phyloP scores from a whole-genome alignment of 805 yeast genomes.

The Hyphopichia homilentoma region DNA sequence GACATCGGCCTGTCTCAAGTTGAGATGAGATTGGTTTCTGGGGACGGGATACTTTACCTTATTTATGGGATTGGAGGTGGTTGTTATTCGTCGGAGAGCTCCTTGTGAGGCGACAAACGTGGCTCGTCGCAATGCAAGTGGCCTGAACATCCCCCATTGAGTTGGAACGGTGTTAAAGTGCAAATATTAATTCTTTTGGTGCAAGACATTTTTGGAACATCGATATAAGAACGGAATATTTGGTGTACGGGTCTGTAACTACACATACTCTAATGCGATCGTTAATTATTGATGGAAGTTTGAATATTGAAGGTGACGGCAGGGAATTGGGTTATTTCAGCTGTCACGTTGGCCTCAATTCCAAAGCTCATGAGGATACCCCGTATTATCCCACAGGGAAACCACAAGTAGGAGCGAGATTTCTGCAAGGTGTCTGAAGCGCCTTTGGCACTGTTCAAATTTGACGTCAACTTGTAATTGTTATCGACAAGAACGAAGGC shows the following conservation, averaged over 20 bases:
- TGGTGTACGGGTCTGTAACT: not conserved
- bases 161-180: too few species aligned
- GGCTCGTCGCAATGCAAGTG: too few species aligned
- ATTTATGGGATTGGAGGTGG: too few species aligned
- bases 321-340: conserved; percentile 62
- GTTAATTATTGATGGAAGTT: conserved; percentile 40
- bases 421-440: conserved; percentile 41
- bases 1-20: not conserved
- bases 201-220: too few species aligned
- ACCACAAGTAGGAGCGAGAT: conserved; percentile 54
- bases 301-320: conserved; percentile 71
- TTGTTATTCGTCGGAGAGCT: too few species aligned
- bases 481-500: conserved; percentile 77
- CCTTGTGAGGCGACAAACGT: too few species aligned
- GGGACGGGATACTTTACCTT: not conserved
- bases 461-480: conserved; percentile 50
- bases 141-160: too few species aligned
- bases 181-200: too few species aligned
- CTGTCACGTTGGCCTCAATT: conserved; percentile 58
- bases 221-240: too few species aligned
- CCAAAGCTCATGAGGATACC: conserved; percentile 72
- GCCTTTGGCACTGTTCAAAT: conserved; percentile 46
- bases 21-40: not conserved
- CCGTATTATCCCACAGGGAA: conserved; percentile 72
- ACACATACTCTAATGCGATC: not conserved